Base-by-base conservation (phyloP, 805 yeast species). In the Wickerhamiella kazuoi region DNA sequence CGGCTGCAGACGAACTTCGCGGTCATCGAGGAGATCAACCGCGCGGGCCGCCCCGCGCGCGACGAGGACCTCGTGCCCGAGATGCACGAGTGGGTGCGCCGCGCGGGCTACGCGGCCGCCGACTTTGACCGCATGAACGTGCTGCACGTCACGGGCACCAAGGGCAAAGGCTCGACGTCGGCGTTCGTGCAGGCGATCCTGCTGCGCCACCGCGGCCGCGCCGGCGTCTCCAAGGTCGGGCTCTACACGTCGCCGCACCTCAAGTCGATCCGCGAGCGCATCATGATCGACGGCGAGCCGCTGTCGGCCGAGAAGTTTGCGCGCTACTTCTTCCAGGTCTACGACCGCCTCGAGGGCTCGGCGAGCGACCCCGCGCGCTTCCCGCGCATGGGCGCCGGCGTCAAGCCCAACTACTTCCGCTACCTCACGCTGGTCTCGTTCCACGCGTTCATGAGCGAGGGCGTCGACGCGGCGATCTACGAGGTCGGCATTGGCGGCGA, bases 401-500 rank as follows among this genome's bases (percentile, higher is more conserved):
- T 73, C 42, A 84, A 80, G 54, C 98, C 98, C 13, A 87, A 83
- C 55, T 90, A 90, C 57, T 90, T 90, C 69, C 76, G 93, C 53
- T 93, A 72, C 57, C 62, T 90, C 54, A 90, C 99, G 0, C 60
- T 93, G 15, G 58, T 90, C 43, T 82, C 96, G 2, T 90, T 84
- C 63, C 95, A 93, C 55, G 79, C 83, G 1, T 93, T 93, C 50
- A 56, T 82, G 60, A 68, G 72, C 40, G 98, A 90, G 59, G 79
- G 80, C 2, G 86, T 90, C n/a, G 80, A 84, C 53, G 72, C 94
- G 28, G 96, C 97, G 11, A 77, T 90, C 30, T 84, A 81, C 53
- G 99, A 90, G 57, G 99, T 93, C 23, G 99, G 99, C 18, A 94
- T 90, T 36, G 99, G 99, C 21, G 99, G 99, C 5, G 93, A 81